phyloP scores from a whole-genome alignment of 148 eudicot genomes.

The Rhododendron mucronatum region DNA sequence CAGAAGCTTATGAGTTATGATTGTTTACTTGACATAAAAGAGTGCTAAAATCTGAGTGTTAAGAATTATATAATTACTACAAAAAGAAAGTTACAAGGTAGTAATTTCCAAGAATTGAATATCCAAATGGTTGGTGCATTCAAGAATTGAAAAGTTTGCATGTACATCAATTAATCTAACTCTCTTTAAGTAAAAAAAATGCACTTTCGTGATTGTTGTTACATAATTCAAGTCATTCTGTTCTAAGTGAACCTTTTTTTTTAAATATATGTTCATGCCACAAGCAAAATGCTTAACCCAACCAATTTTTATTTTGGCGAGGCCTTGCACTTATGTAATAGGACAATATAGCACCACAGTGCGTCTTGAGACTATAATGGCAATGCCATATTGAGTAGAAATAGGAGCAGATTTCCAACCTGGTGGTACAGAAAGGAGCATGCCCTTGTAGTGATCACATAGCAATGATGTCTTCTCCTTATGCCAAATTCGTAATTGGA shows the following conservation, averaged over 20 bases:
- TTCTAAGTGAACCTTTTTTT: not conserved
- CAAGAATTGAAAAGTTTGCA: not conserved
- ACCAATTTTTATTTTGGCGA: not conserved
- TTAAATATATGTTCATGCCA: not conserved
- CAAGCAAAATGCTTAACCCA: not conserved
- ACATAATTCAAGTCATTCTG: not conserved
- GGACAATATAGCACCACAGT: not conserved
- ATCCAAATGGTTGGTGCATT: not conserved
- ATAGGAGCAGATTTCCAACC: slow-evolving; percentile 37
- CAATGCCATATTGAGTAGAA: not conserved
- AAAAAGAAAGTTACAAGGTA: not conserved
- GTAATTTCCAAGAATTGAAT: not conserved
- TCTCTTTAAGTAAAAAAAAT: not conserved
- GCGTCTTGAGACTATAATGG: not conserved
- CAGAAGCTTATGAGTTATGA: not conserved
- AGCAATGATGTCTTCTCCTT: slow-evolving; percentile 67
- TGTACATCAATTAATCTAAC: not conserved
- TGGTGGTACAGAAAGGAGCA: slow-evolving; percentile 96
- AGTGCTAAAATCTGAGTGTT: not conserved
- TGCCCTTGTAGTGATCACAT: slow-evolving; percentile 77
- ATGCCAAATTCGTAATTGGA: slow-evolving; percentile 51
- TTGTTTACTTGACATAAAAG: not conserved
- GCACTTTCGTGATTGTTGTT: not conserved
- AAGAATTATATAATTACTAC: not conserved
- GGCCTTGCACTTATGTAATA: not conserved